A percentile compares a stretch with the other conserved stretches of the same genome.
Evolutionary conservation across 148 eudicot species (phyloP).

Genomic region (Polygonum aviculare): DNA sequence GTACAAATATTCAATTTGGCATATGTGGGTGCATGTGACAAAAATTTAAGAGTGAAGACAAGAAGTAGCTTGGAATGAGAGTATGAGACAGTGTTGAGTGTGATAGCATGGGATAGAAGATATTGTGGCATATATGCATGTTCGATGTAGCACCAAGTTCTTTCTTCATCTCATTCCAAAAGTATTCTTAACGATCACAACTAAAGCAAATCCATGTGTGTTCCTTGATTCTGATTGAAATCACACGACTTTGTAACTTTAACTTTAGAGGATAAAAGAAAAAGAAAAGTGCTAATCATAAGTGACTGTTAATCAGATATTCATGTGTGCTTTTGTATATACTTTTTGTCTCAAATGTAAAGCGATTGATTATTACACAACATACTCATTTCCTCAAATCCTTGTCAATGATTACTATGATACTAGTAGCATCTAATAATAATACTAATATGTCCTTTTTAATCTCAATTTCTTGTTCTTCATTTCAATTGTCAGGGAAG

Average conservation of each 20-base stretch:
- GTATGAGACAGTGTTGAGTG: not conserved
- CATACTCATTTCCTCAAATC: not conserved
- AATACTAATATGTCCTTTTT: too few species aligned
- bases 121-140: not conserved
- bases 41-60: not conserved
- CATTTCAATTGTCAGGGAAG: constrained; percentile 42
- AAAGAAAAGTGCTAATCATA: constrained; percentile 7
- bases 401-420: not conserved
- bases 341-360: not conserved
- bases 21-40: not conserved
- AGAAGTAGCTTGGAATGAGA: too few species aligned
- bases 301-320: not conserved
- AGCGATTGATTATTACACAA: not conserved
- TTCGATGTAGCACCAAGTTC: not conserved
- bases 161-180: not conserved
- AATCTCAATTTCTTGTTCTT: not conserved
- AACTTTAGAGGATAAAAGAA: not conserved
- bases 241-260: not conserved
- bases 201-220: not conserved
- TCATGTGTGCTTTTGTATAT: not conserved
- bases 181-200: not conserved
- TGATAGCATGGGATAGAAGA: not conserved
- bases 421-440: too few species aligned
- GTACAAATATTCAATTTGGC: too few species aligned
- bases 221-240: not conserved